These are phyloP conservation scores for Oryza glumipatula DNA, from an alignment of 176 grass and related monocot genomes.

Conservation along the genomic window DNA sequence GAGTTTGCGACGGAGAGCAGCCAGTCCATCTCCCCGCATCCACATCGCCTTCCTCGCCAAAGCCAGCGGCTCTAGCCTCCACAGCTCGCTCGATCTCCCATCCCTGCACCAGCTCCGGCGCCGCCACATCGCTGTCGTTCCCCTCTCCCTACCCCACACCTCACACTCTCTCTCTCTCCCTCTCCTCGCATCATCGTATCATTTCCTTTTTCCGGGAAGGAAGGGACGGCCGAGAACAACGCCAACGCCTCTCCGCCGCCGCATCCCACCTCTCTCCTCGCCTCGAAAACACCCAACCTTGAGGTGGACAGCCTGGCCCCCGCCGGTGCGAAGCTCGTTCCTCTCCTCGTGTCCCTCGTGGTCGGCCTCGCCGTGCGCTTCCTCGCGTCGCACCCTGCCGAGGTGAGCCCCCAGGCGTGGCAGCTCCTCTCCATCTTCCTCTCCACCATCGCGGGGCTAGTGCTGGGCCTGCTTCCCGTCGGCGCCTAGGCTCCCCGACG, in stretches of 20 bases:
- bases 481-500: slow-evolving; percentile 65
- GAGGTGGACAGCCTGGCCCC: background rate
- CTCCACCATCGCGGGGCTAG: slow-evolving; percentile 80
- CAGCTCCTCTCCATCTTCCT: slow-evolving; percentile 95
- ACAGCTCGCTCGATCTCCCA: background rate
- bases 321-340: slow-evolving; percentile 58
- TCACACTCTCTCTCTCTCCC: slow-evolving; percentile 12
- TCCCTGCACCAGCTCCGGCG: background rate
- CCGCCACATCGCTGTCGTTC: background rate
- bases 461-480: slow-evolving; percentile 80
- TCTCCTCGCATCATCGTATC: background rate
- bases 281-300: slow-evolving; percentile 25
- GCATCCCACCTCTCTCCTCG: slow-evolving; percentile 21
- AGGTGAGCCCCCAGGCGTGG: slow-evolving; percentile 77
- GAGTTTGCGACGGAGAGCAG: no score
- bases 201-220: background rate
- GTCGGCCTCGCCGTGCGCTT: slow-evolving; percentile 77
- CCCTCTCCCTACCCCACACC: background rate
- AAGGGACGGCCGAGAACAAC: no score
- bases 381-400: slow-evolving; percentile 61
- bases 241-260: slow-evolving; percentile 18
- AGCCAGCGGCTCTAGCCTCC: no score
- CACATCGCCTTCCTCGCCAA: no score
- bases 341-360: slow-evolving; percentile 61
- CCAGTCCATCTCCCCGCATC: no score